Percentiles rank a stretch among this genome's conserved stretches.
These are phyloP conservation scores for Backusella psychrophila DNA, from an alignment of 192 early-diverging fungal genomes.

Conservation along the genomic window DNA sequence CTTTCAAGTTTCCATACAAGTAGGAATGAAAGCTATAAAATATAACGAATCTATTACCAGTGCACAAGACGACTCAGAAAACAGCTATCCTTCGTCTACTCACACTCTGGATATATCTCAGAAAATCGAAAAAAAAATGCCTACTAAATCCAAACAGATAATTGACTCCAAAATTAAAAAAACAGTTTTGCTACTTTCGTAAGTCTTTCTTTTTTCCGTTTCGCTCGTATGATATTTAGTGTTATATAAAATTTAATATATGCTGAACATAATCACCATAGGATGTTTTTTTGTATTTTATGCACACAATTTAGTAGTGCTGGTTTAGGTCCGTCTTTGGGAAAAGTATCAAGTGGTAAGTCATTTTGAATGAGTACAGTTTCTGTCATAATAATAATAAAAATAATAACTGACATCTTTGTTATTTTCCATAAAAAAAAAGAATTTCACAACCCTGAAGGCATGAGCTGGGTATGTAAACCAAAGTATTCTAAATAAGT, in stretches of 20 bases:
- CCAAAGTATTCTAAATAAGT: neutral
- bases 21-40: neutral
- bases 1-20: neutral
- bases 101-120: neutral
- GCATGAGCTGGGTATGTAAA: neutral
- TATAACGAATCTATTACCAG: neutral
- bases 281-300: neutral
- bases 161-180: neutral
- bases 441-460: neutral
- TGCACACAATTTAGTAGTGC: neutral
- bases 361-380: neutral
- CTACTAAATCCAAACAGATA: neutral
- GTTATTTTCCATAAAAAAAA: neutral
- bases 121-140: neutral
- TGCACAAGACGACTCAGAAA: neutral
- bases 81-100: neutral
- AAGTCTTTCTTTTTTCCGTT: neutral
- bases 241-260: neutral
- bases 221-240: neutral
- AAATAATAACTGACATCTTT: neutral
- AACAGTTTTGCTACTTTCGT: neutral
- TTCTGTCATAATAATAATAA: neutral
- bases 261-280: neutral
- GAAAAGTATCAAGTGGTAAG: neutral
- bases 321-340: neutral